Evolutionary conservation across 306 rosid species (phyloP), one percentile per base, ranked within the genome.

Genomic region (Quercus dentata): DNA sequence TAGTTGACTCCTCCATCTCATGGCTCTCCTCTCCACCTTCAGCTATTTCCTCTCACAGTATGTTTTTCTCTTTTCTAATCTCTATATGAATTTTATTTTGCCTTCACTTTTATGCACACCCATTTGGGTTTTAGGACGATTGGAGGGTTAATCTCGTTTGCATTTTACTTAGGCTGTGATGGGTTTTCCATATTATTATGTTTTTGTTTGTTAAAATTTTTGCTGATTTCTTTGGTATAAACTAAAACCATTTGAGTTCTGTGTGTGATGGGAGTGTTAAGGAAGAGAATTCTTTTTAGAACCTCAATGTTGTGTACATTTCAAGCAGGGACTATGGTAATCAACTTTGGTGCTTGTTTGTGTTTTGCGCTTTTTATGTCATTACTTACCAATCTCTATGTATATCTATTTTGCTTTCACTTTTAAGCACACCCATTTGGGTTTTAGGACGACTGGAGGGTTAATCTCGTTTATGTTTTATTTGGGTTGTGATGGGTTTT

Each of bases 21-120:
- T 87, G 85, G 90, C 65, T 80, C 75, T 81, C 89, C 78, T 61
- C 77, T 56, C 69, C 85, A 21, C 30, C 68, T 12, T 27, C 86
- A 38, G 44, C 44, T 7, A 41, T 41, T 69, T 78, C 84, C 25
- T 56, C 73, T 70, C 81, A 83, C 74, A 58, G 97, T 92, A 83
- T 51, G 83, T 79, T 58, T 58, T 52, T 38, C 31, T 58, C 85
- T 55, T 51, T 46, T 54, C 46, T 3, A 44, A 30, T 59, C 49
- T 19, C 67, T 15, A 62, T 73, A 14, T 81, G 61, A 49, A 19
- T 49, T 51, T 7, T 81, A 4, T 38, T 73, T 21, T 52, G 31
- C 25, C 2, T 55, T 58, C 57, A 7, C 52, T 78, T 33, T 83
- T 69, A 35, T 61, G 59, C 17, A 56, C 59, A 49, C 76, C 80